phyloP scores from a whole-genome alignment of 306 rosid species.

The Vachellia collinsii region DNA sequence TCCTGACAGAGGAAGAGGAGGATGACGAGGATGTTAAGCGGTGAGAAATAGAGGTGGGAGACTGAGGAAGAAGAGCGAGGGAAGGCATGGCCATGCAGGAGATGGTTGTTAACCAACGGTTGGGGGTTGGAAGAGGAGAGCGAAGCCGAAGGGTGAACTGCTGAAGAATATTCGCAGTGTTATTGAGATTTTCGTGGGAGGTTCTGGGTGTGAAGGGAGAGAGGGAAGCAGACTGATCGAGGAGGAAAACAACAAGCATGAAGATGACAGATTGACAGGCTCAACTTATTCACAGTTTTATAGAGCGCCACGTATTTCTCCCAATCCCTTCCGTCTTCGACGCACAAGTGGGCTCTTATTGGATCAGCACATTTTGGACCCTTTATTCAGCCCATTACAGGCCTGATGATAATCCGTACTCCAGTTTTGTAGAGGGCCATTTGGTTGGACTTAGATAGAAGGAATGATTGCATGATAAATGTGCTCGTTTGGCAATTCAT shows the following conservation, averaged over 20 bases:
- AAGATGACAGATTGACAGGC: neutral
- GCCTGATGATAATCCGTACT: no score
- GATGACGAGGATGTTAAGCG: slow-evolving; percentile 26
- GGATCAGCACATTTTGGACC: no score
- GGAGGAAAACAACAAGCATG: neutral
- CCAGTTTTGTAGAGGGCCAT: no score
- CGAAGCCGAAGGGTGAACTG: neutral
- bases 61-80: slow-evolving; percentile 44
- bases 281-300: neutral
- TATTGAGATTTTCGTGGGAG: neutral
- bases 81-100: slow-evolving; percentile 47
- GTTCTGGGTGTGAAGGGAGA: neutral
- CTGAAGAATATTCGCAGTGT: neutral
- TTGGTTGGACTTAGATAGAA: no score
- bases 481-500: no score
- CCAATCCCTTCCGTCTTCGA: neutral
- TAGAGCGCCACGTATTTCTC: slow-evolving; percentile 11
- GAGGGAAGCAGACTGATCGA: neutral
- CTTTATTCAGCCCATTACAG: no score
- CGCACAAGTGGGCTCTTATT: no score
- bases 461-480: no score
- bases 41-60: slow-evolving; percentile 24
- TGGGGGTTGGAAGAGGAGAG: neutral
- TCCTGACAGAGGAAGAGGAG: slow-evolving; percentile 13
- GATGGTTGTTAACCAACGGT: neutral